Base-by-base conservation (phyloP, 192 early-diverging fungal genomes). In the Phlyctochytrium planicorne region DNA sequence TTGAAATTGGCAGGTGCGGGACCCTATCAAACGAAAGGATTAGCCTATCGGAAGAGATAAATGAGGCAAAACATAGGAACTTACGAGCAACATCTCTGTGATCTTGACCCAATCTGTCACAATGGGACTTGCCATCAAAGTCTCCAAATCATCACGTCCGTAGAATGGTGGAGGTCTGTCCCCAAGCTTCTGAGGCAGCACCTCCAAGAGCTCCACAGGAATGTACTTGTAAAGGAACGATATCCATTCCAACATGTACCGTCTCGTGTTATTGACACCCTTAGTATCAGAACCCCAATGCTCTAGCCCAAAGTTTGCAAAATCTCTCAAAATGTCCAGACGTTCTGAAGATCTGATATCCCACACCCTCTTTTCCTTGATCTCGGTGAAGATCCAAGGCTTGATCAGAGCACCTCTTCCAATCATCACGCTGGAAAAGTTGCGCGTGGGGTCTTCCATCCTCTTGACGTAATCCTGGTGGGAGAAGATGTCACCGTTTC, bases 381-480 rank as follows among this genome's bases (percentile, higher is more conserved):
- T 97, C 71, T 98, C 97, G 2, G 83, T 86, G 75, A 98, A 98
- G 1, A 98, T 84, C 97, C 97, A 98, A 2, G 97, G 97, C 82
- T 98, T 98, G 68, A 97, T 93, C 57, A 96, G 76, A 2, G 93
- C 94, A 2, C 92, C 93, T 27, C 96, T 85, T 2, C 90, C 95
- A 66, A 98, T 89, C 94, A 98, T 95, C 20, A 93, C 73, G 3
- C 94, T 94, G 67, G 93, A 91, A 0, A 90, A 83, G 34, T 84
- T 79, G 36, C 77, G 66, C 30, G 66, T 34, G 20, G 24, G 31
- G 33, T 53, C 17, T 17, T 53, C 27, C 65, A 91, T 65, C 27
- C 88, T 82, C 0, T 69, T 72, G 71, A 90, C 90, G 72, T 95
- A 96, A 60, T 96, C 93, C 66, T 93, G 84, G 53, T 85, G 91